Evolutionary conservation across 805 yeast species (phyloP).

Genomic region (Alloascoidea hylecoeti): DNA sequence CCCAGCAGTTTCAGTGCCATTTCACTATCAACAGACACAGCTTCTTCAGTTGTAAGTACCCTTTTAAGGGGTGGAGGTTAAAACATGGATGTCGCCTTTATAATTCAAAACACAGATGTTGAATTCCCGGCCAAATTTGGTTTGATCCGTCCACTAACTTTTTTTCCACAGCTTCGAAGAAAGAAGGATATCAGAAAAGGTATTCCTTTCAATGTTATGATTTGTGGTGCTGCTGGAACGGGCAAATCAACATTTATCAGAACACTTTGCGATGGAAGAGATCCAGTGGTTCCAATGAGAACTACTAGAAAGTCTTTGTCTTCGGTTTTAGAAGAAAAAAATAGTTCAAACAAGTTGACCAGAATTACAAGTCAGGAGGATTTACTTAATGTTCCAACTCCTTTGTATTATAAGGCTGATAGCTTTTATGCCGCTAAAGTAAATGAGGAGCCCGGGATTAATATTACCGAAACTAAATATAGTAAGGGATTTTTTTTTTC

Average conservation of each 20-base stretch:
- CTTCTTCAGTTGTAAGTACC: not conserved
- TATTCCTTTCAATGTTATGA: conserved; percentile 57
- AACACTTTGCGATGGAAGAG: conserved; percentile 45
- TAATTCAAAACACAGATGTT: too few relatives aligned
- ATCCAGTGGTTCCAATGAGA: conserved; percentile 1
- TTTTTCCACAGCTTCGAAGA: conserved; percentile 28
- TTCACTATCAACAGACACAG: not conserved
- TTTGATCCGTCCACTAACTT: too few relatives aligned
- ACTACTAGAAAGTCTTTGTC: conserved; percentile 13
- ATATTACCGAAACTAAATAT: conserved; percentile 51
- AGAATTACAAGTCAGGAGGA: conserved; percentile 12
- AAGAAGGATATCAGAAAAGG: conserved; percentile 63
- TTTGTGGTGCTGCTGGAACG: conserved; percentile 61
- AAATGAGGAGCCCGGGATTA: conserved; percentile 43
- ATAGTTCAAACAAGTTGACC: conserved; percentile 19
- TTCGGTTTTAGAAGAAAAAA: conserved; percentile 24
- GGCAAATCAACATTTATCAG: conserved; percentile 72
- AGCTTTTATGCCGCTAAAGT: conserved; percentile 37
- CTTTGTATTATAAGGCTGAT: conserved; percentile 10
- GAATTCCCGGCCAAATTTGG: too few relatives aligned
- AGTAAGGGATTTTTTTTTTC: not conserved
- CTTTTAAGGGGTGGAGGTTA: too few relatives aligned
- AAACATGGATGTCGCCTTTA: too few relatives aligned
- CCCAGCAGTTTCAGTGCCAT: not conserved
- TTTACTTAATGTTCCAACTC: conserved; percentile 9